These are phyloP conservation scores for Plasmodium malariae DNA, from an alignment of 169 alveolate genomes.

Conservation along the genomic window DNA sequence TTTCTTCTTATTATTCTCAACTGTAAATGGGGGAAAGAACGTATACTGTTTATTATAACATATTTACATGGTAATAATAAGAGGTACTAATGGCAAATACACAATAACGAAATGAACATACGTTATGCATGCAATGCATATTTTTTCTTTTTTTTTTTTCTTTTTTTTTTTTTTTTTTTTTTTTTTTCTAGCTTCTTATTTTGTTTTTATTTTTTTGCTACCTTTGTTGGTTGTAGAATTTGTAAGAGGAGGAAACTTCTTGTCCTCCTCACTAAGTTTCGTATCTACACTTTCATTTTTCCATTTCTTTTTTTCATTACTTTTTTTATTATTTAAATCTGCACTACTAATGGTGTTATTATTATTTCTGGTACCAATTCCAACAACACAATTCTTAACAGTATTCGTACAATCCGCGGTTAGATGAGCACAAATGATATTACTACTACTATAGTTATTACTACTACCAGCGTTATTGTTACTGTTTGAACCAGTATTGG, in stretches of 20 bases:
- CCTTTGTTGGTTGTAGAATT: conserved; percentile 28
- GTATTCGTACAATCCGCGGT: too few species aligned
- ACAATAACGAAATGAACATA: background rate
- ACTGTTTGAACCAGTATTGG: background rate
- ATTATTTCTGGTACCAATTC: too few species aligned
- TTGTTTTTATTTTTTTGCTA: background rate
- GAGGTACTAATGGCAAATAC: too few species aligned
- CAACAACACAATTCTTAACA: too few species aligned
- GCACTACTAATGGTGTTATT: background rate
- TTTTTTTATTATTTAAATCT: background rate
- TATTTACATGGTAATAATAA: too few species aligned
- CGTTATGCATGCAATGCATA: background rate
- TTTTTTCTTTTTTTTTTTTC: background rate
- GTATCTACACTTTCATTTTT: conserved; percentile 35
- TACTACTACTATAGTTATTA: background rate
- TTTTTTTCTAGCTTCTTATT: background rate
- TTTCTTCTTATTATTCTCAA: conserved; percentile 42
- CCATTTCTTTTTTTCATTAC: conserved; percentile 40
- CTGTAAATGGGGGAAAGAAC: background rate
- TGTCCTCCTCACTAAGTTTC: conserved; percentile 12
- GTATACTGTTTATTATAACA: too few species aligned
- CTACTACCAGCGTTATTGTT: background rate
- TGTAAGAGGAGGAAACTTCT: conserved; percentile 45
- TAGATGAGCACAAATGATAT: too few species aligned
- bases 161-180: background rate